Evolutionary conservation across 2,329 filamentous ascomycete species (phyloP).

Genomic region (Aspergillus brunneoviolaceus): DNA sequence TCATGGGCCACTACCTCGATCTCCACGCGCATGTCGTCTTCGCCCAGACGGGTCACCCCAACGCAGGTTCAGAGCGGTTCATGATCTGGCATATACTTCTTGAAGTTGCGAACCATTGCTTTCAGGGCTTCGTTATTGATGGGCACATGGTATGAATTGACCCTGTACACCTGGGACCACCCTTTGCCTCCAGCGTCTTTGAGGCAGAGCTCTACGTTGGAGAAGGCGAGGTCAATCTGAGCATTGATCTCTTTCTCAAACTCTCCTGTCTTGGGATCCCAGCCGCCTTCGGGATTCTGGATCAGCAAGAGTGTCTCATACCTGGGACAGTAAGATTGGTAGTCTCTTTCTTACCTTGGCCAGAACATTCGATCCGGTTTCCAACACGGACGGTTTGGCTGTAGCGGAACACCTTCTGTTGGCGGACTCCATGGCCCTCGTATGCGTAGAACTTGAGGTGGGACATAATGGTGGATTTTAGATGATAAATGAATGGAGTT

Average conservation of each 20-base stretch:
- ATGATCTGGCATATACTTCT: conserved; percentile 54
- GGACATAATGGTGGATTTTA: no score
- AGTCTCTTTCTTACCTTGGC: conserved; percentile 21
- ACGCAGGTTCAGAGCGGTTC: conserved; percentile 56
- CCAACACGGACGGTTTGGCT: conserved; percentile 52
- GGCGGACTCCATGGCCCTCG: no score
- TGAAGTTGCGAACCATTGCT: conserved; percentile 50
- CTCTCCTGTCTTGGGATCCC: conserved; percentile 27
- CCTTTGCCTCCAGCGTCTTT: conserved; percentile 54
- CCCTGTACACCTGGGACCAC: conserved; percentile 50
- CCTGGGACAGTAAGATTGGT: no score
- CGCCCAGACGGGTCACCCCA: conserved; percentile 50
- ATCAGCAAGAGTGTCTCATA: not conserved
- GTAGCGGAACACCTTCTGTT: conserved; percentile 28
- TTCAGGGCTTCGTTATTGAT: conserved; percentile 41
- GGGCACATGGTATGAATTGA: conserved; percentile 49
- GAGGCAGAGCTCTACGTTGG: conserved; percentile 55
- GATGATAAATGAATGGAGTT: no score
- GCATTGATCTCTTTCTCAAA: conserved; percentile 41
- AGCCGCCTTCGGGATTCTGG: conserved; percentile 30
- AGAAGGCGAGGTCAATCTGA: conserved; percentile 56
- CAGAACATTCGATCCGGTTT: conserved; percentile 46
- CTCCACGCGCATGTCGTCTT: conserved; percentile 57
- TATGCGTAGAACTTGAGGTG: no score
- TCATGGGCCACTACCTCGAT: conserved; percentile 57